phyloP scores from a whole-genome alignment of 495 filamentous ascomycete genomes.

The Mytilinidion resinicola region DNA sequence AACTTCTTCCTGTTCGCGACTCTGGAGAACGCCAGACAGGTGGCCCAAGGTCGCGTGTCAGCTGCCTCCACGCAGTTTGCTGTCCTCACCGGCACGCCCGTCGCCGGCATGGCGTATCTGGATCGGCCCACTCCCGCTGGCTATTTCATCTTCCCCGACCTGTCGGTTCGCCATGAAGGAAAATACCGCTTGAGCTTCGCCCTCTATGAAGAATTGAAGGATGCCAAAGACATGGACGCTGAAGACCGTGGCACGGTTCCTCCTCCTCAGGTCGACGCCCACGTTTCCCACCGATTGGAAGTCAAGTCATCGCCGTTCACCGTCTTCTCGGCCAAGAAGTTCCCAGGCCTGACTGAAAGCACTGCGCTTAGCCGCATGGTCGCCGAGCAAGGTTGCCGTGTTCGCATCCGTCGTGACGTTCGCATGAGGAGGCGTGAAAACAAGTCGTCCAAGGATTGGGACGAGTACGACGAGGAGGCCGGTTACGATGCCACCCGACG shows the following conservation, averaged over 20 bases:
- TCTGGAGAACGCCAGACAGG: slow-evolving; percentile 76
- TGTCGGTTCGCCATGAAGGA: slow-evolving; percentile 94
- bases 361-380: slow-evolving; percentile 83
- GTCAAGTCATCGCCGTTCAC: slow-evolving; percentile 82
- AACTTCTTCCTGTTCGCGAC: slow-evolving; percentile 98
- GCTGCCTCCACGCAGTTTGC: slow-evolving; percentile 61
- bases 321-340: slow-evolving; percentile 98
- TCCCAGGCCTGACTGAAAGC: slow-evolving; percentile 88
- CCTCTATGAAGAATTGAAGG: slow-evolving; percentile 88
- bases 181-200: slow-evolving; percentile 84
- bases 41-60: slow-evolving; percentile 74
- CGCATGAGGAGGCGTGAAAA: slow-evolving; percentile 86
- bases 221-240: slow-evolving; percentile 57
- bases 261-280: slow-evolving; percentile 33
- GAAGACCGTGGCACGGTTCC: slow-evolving; percentile 35
- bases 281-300: slow-evolving; percentile 68
- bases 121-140: slow-evolving; percentile 87
- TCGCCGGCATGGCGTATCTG: slow-evolving; percentile 93
- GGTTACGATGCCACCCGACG: slow-evolving; percentile 48
- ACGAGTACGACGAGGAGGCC: slow-evolving; percentile 61
- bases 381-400: slow-evolving; percentile 94
- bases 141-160: slow-evolving; percentile 96
- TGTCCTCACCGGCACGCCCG: slow-evolving; percentile 89
- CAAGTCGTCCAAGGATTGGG: slow-evolving; percentile 51
- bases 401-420: slow-evolving; percentile 93